These are phyloP conservation scores for Phialophora verrucosa DNA, from an alignment of 2,329 filamentous ascomycete species.

Conservation along the genomic window DNA sequence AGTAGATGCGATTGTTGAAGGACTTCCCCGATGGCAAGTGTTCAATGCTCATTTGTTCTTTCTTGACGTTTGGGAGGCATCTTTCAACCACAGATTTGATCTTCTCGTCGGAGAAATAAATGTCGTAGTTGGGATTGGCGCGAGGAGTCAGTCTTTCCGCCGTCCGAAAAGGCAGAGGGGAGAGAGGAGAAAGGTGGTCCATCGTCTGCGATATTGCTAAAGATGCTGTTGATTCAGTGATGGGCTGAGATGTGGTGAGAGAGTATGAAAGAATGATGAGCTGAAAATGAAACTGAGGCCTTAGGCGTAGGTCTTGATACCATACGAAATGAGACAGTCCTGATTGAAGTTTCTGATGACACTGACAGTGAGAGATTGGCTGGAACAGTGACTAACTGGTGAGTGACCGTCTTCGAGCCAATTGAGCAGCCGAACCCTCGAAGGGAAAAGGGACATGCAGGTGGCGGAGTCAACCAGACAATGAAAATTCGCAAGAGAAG, in stretches of 20 bases:
- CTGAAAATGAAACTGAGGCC: not conserved
- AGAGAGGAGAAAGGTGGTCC: constrained; percentile 5
- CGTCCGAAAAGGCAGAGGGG: not conserved
- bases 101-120: constrained; percentile 32
- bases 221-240: not conserved
- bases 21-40: constrained; percentile 32
- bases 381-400: not conserved
- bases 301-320: constrained; percentile 8
- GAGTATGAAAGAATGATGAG: not conserved
- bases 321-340: constrained; percentile 2
- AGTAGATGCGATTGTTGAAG: constrained; percentile 38
- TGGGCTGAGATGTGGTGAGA: not conserved
- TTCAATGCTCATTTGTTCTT: constrained; percentile 28
- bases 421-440: not conserved
- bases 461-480: not conserved
- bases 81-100: constrained; percentile 30
- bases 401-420: not conserved
- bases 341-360: constrained; percentile 15
- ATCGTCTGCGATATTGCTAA: constrained; percentile 1
- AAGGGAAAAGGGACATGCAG: not conserved
- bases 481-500: not conserved
- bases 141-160: constrained; percentile 27
- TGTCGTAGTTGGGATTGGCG: constrained; percentile 33
- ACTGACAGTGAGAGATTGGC: not conserved
- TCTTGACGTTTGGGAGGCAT: constrained; percentile 30